A percentile compares a stretch with the other conserved stretches of the same genome.
These are phyloP conservation scores for Heterobasidion annosum DNA, from an alignment of 1,284 basidiomycete genomes.

Conservation along the genomic window DNA sequence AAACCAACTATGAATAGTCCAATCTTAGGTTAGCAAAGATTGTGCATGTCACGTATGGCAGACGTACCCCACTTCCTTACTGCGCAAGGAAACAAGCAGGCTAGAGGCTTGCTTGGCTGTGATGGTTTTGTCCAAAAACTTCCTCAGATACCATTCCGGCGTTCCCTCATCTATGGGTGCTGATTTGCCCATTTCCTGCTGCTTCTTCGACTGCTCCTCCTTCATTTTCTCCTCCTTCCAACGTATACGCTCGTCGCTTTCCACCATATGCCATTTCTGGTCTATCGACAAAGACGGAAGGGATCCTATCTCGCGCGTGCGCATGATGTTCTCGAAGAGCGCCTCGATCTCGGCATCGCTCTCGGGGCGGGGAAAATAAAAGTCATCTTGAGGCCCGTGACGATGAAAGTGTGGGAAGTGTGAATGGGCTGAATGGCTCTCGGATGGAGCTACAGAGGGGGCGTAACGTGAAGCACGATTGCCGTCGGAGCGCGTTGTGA, in stretches of 20 bases:
- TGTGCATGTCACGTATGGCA: background rate
- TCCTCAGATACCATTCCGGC: constrained; percentile 86
- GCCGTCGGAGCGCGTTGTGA: constrained; percentile 50
- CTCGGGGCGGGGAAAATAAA: constrained; percentile 65
- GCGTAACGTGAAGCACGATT: constrained; percentile 55
- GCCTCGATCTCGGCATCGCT: constrained; percentile 68
- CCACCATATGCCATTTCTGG: constrained; percentile 91
- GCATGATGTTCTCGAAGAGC: constrained; percentile 70
- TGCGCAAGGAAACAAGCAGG: constrained; percentile 71
- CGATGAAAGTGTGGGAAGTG: constrained; percentile 46
- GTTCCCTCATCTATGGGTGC: constrained; percentile 48
- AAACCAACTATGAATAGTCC: constrained; percentile 57
- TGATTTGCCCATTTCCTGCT: constrained; percentile 45
- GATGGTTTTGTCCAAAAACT: constrained; percentile 82
- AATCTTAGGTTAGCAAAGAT: background rate
- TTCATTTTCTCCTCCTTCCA: constrained; percentile 65
- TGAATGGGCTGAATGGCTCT: constrained; percentile 39
- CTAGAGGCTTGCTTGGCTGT: constrained; percentile 75
- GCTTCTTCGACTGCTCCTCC: constrained; percentile 52
- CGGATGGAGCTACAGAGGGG: constrained; percentile 42
- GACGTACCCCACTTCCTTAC: constrained; percentile 1
- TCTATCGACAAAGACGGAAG: constrained; percentile 60
- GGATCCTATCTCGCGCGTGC: constrained; percentile 55
- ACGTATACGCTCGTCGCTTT: constrained; percentile 75
- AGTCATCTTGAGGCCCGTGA: constrained; percentile 44